Conservation (phyloP, 176 grass and related monocot genomes). For the Oryza australiensis region DNA sequence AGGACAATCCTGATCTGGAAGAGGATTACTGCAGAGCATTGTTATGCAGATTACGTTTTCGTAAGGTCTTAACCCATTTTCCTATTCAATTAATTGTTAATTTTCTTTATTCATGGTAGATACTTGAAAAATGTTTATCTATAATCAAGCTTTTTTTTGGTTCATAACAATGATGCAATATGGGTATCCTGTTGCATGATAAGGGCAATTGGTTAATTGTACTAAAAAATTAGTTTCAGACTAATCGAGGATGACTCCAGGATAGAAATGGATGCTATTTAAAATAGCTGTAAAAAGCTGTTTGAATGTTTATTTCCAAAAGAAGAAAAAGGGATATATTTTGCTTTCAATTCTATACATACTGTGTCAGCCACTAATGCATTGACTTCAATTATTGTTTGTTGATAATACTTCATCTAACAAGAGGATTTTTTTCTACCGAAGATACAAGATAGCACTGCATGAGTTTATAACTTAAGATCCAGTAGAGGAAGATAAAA, state of each 20-base stretch:
- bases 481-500: background rate
- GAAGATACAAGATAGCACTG: background rate
- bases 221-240: conserved; percentile 7
- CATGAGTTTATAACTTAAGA: background rate
- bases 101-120: conserved; percentile 3
- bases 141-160: background rate
- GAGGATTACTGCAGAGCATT: conserved; percentile 89
- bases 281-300: background rate
- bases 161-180: background rate
- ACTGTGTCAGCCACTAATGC: background rate
- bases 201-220: background rate
- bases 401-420: conserved; percentile 1
- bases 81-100: conserved; percentile 39
- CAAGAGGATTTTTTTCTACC: background rate
- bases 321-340: background rate
- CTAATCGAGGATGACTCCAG: background rate
- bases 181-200: background rate
- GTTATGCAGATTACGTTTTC: conserved; percentile 98
- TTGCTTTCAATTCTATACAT: background rate
- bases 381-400: conserved; percentile 18
- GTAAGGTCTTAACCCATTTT: conserved; percentile 96
- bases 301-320: conserved; percentile 37
- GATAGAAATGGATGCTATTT: background rate
- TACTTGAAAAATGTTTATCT: background rate
- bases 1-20: conserved; percentile 86